Evolutionary conservation across 139 green algal genomes (phyloP), one percentile per base, ranked within the genome.

Genomic region (Astrephomene gubernaculifera): DNA sequence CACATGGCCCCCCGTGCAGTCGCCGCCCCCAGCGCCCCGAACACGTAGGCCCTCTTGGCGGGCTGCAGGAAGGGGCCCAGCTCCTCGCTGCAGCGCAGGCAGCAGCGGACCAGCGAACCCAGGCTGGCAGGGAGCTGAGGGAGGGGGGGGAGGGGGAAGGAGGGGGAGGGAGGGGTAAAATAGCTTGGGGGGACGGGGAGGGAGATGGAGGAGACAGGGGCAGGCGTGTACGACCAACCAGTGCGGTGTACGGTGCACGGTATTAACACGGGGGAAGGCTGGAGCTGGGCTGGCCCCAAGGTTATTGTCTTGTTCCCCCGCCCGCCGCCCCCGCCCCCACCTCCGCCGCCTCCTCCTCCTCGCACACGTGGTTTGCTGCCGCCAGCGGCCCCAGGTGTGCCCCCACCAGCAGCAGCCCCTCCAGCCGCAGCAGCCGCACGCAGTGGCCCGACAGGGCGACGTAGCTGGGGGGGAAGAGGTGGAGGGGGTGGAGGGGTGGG

Each of bases 331-430:
- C 52, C 29, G 1, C 8, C 43, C 88, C 87, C 67, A 88, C 86
- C 24, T 89, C 90, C 81, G 89, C 85, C 31, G 31, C 67, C 29
- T 92, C 91, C 21, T 93, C 91, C 72, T 91, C 88, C 12, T 91
- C 83, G 36, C 89, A 93, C n/a, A 92, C 61, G 70, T 93, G 94
- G 33, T 65, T 88, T 35, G 78, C 74, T 33, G 29, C 64, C 0
- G 86, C 75, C 86, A 96, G 81, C 29, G 74, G 63, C 54, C 88
- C 81, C 69, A 96, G 79, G 52, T 93, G 75, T 63, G 89, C 65
- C 24, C 91, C 78, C 41, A 88, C 76, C 76, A 91, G 79, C 63
- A 97, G 83, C 83, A 94, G 89, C 38, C 92, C 73, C 67, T 96
- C 94, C 10, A 96, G 82, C 2, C 94, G 89, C 86, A 96, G 73